Evolutionary conservation across 2,329 filamentous ascomycete genomes (phyloP).

Genomic region (Penicillium sp.): DNA sequence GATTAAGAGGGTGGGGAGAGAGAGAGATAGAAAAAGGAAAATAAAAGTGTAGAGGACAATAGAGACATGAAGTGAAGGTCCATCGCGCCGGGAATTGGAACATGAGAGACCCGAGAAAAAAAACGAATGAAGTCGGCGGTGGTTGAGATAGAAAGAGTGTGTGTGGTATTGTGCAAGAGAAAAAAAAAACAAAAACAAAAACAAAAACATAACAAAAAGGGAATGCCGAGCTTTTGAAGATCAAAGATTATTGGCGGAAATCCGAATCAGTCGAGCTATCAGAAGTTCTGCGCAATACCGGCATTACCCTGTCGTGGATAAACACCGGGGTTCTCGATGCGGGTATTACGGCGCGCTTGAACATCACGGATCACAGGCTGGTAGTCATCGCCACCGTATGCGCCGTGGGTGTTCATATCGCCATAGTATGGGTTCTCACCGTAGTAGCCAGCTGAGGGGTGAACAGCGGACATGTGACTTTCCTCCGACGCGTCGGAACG

Average conservation of each 20-base stretch:
- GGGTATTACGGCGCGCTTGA: conserved; percentile 84
- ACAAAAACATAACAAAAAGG: background rate
- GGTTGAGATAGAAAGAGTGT: conserved; percentile 12
- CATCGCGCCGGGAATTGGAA: conserved; percentile 23
- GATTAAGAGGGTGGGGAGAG: conserved; percentile 7
- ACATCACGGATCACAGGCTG: conserved; percentile 92
- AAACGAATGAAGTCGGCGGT: conserved; percentile 26
- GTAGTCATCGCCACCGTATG: conserved; percentile 57
- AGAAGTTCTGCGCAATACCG: conserved; percentile 97
- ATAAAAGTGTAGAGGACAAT: conserved; percentile 20
- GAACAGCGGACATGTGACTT: conserved; percentile 48
- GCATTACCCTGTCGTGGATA: conserved; percentile 87
- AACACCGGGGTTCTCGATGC: conserved; percentile 86
- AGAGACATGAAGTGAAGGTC: conserved; percentile 30
- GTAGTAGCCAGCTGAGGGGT: conserved; percentile 53
- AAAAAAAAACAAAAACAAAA: background rate
- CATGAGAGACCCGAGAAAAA: conserved; percentile 14
- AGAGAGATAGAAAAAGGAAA: conserved; percentile 2
- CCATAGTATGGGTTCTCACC: conserved; percentile 58
- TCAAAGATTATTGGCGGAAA: background rate
- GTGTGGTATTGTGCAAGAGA: conserved; percentile 9
- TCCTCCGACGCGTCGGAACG: conserved; percentile 66
- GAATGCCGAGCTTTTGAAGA: conserved; percentile 19
- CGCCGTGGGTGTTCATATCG: conserved; percentile 46
- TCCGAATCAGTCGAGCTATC: conserved; percentile 25